Conservation (phyloP, 1,139 yeast species). For the Meyerozyma athensensis region DNA sequence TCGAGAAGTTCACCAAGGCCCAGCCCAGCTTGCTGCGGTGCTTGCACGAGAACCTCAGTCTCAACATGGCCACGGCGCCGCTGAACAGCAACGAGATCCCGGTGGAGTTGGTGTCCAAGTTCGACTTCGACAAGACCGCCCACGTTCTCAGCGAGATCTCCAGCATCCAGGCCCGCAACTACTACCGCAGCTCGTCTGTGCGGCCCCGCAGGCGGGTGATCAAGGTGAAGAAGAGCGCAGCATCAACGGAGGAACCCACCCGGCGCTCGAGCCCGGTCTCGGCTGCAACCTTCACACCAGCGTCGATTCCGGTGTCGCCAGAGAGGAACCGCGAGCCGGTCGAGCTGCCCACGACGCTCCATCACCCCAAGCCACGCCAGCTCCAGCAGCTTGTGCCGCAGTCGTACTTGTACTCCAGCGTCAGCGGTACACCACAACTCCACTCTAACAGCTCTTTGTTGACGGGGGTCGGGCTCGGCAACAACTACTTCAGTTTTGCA, state of each 20-base stretch:
- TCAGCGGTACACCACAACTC: background rate
- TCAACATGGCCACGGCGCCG: slow-evolving; percentile 5
- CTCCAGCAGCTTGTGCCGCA: background rate
- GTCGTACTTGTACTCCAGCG: background rate
- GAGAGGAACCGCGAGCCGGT: background rate
- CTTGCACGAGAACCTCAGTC: slow-evolving; percentile 6
- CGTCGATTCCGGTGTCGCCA: background rate
- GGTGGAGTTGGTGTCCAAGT: slow-evolving; percentile 27
- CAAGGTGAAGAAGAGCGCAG: slow-evolving; percentile 24
- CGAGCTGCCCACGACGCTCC: background rate
- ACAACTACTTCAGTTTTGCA: slow-evolving; percentile 30
- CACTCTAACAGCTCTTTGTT: slow-evolving; percentile 14
- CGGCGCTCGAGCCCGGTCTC: background rate
- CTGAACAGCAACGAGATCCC: slow-evolving; percentile 32
- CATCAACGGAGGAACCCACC: slow-evolving; percentile 5
- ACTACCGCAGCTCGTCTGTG: slow-evolving; percentile 24
- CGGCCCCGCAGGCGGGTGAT: slow-evolving; percentile 49
- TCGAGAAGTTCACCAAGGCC: slow-evolving; percentile 37
- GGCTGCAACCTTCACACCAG: slow-evolving; percentile 5
- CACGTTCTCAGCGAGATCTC: slow-evolving; percentile 42
- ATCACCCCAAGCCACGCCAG: slow-evolving; percentile 7
- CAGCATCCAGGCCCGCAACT: slow-evolving; percentile 43
- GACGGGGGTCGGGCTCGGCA: slow-evolving; percentile 36
- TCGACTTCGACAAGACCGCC: slow-evolving; percentile 27
- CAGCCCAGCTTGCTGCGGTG: slow-evolving; percentile 31